Conservation (phyloP, 441 rosid species). For the Flueggea neowawraea region DNA sequence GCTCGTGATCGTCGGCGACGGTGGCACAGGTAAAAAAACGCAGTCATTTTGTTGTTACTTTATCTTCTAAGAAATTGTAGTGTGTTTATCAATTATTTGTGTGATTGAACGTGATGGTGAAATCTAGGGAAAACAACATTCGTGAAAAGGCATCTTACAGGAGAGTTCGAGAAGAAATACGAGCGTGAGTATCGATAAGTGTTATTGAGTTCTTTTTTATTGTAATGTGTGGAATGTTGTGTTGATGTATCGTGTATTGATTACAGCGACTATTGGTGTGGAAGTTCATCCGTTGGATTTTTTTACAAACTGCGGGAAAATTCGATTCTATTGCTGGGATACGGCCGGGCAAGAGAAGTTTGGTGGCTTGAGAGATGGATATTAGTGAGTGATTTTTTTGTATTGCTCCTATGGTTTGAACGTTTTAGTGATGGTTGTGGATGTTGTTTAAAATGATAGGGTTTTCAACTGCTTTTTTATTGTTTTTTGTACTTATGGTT, state of each 20-base stretch:
- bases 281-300: slow-evolving; percentile 70
- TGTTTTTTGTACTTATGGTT: too few relatives aligned
- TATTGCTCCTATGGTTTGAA: not conserved
- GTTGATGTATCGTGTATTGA: not conserved
- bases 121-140: slow-evolving; percentile 52
- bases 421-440: not conserved
- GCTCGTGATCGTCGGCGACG: slow-evolving; percentile 68
- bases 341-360: slow-evolving; percentile 69
- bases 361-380: slow-evolving; percentile 67
- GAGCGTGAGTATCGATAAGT: slow-evolving; percentile 35
- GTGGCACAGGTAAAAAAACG: slow-evolving; percentile 40
- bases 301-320: slow-evolving; percentile 49
- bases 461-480: too few relatives aligned
- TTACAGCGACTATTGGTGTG: slow-evolving; percentile 61
- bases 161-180: slow-evolving; percentile 54
- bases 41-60: too few relatives aligned
- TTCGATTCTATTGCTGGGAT: slow-evolving; percentile 62
- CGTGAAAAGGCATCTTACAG: slow-evolving; percentile 58
- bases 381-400: slow-evolving; percentile 29
- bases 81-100: too few relatives aligned
- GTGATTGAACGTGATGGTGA: too few relatives aligned
- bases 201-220: not conserved
- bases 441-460: too few relatives aligned
- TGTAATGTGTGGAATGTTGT: not conserved
- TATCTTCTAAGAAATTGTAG: too few relatives aligned